Percentiles rank a stretch among this genome's conserved stretches.
These are phyloP conservation scores for Paramecium caudatum DNA, from an alignment of 73 alveolate species.

Conservation along the genomic window DNA sequence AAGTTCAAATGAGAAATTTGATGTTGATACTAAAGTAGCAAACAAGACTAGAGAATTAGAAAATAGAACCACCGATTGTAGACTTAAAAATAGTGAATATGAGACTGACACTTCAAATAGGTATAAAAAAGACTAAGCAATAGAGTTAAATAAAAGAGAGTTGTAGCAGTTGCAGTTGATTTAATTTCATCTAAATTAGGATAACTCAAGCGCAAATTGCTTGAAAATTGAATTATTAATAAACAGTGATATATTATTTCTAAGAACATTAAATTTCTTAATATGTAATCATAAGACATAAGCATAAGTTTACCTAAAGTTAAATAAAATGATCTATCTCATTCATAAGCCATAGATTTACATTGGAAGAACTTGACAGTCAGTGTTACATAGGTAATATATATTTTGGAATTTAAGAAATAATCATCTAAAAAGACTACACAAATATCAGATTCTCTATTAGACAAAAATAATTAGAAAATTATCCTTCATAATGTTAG, in stretches of 20 bases:
- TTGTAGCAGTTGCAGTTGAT: conserved; percentile 56
- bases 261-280: conserved; percentile 20
- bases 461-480: neutral
- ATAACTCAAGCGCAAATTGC: conserved; percentile 32
- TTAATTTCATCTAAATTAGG: conserved; percentile 66
- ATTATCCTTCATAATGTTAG: conserved; percentile 44
- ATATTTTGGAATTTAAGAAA: no score
- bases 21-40: conserved; percentile 45
- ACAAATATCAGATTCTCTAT: conserved; percentile 1
- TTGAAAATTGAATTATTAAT: conserved; percentile 42
- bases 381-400: neutral
- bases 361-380: neutral
- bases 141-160: conserved; percentile 50
- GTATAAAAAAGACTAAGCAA: neutral
- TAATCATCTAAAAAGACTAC: neutral
- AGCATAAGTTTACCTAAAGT: conserved; percentile 20
- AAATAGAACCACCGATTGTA: conserved; percentile 49
- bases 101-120: conserved; percentile 17
- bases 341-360: neutral
- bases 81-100: conserved; percentile 53
- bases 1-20: conserved; percentile 55
- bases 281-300: neutral
- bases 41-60: conserved; percentile 26
- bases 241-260: conserved; percentile 7
- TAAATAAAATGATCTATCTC: neutral